phyloP scores from a whole-genome alignment of 1,284 basidiomycete genomes.

The Naganishia sp. region DNA sequence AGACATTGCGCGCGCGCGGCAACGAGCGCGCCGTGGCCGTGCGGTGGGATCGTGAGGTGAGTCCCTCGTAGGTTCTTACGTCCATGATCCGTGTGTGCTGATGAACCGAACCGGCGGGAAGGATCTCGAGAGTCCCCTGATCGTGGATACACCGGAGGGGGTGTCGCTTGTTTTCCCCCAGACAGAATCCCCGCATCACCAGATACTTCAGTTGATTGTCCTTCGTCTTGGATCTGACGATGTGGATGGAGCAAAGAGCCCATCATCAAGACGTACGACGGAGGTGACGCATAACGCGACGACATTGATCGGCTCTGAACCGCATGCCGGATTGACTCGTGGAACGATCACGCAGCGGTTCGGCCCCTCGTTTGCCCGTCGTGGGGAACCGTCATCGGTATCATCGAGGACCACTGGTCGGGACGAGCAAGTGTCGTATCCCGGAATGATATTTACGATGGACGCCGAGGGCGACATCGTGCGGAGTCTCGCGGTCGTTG shows the following conservation, averaged over 20 bases:
- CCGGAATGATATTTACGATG: slow-evolving; percentile 78
- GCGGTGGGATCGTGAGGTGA: slow-evolving; percentile 74
- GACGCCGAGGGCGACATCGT: background rate
- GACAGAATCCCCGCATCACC: slow-evolving; percentile 61
- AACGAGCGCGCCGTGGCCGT: slow-evolving; percentile 71
- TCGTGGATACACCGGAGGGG: slow-evolving; percentile 74
- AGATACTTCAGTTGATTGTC: slow-evolving; percentile 21
- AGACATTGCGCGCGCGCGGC: slow-evolving; percentile 60
- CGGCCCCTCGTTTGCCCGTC: slow-evolving; percentile 76
- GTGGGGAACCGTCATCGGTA: slow-evolving; percentile 28
- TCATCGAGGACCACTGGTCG: background rate
- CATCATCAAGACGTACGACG: slow-evolving; percentile 54
- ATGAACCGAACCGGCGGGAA: slow-evolving; percentile 33
- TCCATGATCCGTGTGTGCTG: background rate
- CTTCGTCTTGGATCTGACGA: background rate
- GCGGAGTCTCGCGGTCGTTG: background rate
- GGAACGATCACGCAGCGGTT: slow-evolving; percentile 64
- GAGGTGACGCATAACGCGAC: slow-evolving; percentile 34
- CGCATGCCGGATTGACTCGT: slow-evolving; percentile 49
- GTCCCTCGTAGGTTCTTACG: slow-evolving; percentile 8
- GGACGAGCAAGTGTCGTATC: slow-evolving; percentile 62
- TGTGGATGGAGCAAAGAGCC: background rate
- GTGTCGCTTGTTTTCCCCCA: slow-evolving; percentile 74
- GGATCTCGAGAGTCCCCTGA: slow-evolving; percentile 63
- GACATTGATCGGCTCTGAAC: slow-evolving; percentile 20